Percentiles rank a stretch among this genome's conserved stretches.
Conservation (phyloP, 73 alveolate genomes). For the Effrenium voratum region DNA sequence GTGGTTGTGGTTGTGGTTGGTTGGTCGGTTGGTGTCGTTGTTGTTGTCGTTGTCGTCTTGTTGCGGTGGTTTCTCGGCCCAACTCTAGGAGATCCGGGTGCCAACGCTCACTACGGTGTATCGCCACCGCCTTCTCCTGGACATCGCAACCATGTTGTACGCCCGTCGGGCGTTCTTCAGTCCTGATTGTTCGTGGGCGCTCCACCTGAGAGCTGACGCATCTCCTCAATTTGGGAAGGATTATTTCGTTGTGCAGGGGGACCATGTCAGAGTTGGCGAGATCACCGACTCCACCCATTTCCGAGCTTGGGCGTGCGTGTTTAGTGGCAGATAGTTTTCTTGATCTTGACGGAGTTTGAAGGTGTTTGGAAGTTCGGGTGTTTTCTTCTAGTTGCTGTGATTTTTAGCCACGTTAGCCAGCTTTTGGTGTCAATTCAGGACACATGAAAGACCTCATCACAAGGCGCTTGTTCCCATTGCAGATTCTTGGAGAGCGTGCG, state of each 20-base stretch:
- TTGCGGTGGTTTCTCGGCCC: not conserved
- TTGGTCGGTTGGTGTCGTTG: not conserved
- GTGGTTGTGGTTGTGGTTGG: too few species aligned
- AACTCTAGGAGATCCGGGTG: not conserved
- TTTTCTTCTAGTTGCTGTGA: not conserved
- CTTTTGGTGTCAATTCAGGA: not conserved
- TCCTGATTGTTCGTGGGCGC: not conserved
- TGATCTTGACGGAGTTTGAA: not conserved
- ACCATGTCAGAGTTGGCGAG: not conserved
- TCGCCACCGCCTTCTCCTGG: slow-evolving; percentile 6
- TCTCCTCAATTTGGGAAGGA: slow-evolving; percentile 26
- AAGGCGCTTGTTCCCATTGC: not conserved
- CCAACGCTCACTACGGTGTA: not conserved
- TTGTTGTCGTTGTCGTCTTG: not conserved
- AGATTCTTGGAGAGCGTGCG: not conserved
- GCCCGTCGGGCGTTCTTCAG: not conserved
- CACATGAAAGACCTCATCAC: not conserved
- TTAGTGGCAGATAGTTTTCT: not conserved
- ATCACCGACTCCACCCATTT: not conserved
- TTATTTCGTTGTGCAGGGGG: slow-evolving; percentile 1
- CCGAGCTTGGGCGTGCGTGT: not conserved
- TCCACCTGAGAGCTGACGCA: slow-evolving; percentile 31
- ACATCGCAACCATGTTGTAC: slow-evolving; percentile 14
- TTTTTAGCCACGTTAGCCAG: not conserved
- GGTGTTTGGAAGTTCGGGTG: not conserved